Evolutionary conservation across 495 filamentous ascomycete genomes (phyloP).

Genomic region (Penicillium desertorum): DNA sequence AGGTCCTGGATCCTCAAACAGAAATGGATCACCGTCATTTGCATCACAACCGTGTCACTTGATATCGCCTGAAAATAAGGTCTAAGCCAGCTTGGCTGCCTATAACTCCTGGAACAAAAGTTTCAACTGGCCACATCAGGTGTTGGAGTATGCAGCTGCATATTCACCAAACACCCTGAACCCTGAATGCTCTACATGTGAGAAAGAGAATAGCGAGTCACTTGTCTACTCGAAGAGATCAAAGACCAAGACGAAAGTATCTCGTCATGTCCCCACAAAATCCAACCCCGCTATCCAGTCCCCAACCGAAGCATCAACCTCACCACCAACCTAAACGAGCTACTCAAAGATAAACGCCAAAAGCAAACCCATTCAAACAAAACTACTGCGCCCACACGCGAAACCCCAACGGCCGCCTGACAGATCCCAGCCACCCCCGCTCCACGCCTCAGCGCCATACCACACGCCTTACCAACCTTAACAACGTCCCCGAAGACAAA

Average conservation of each 20-base stretch:
- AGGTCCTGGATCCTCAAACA: background rate
- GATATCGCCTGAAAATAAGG: background rate
- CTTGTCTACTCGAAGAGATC: background rate
- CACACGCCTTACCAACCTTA: background rate
- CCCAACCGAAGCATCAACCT: slow-evolving; percentile 4
- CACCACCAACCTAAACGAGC: slow-evolving; percentile 12
- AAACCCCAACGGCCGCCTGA: background rate
- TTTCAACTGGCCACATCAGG: background rate
- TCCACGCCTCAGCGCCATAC: background rate
- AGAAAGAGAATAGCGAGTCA: background rate
- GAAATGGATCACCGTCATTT: background rate
- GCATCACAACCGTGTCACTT: slow-evolving; percentile 1
- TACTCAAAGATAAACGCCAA: background rate
- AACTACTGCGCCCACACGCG: background rate
- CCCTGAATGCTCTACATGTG: background rate
- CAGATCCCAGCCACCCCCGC: slow-evolving; percentile 5
- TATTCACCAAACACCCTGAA: background rate
- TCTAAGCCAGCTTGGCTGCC: background rate
- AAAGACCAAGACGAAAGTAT: slow-evolving; percentile 6
- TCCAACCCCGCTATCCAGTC: slow-evolving; percentile 14
- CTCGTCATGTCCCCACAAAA: slow-evolving; percentile 15
- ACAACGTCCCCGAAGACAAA: background rate
- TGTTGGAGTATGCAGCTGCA: background rate
- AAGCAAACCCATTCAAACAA: background rate
- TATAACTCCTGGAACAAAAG: background rate